Conservation (phyloP, 2,329 filamentous ascomycete species). For the Setomelanomma holmii region DNA sequence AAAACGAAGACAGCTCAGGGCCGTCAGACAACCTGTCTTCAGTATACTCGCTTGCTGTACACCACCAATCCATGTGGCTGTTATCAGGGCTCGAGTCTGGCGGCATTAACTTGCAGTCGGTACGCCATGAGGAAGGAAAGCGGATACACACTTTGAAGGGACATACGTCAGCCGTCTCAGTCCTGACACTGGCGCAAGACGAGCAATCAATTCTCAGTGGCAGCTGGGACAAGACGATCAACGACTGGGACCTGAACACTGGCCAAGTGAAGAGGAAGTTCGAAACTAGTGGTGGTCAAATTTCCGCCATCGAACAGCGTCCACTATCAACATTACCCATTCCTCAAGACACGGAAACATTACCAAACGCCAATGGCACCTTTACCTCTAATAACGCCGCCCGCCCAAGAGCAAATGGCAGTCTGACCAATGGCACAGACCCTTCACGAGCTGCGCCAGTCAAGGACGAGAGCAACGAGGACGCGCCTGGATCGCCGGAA, state of each 20-base stretch:
- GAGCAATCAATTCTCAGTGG: conserved; percentile 89
- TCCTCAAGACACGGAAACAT: conserved; percentile 72
- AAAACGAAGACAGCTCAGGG: conserved; percentile 81
- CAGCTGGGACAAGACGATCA: conserved; percentile 93
- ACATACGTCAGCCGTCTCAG: conserved; percentile 91
- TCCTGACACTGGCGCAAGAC: conserved; percentile 80
- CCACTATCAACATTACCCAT: conserved; percentile 78
- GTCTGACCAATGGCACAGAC: conserved; percentile 51
- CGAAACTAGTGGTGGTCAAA: conserved; percentile 79
- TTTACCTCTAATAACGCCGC: conserved; percentile 76
- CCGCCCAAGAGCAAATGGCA: conserved; percentile 64
- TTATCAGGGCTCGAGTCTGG: conserved; percentile 90
- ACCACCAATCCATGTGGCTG: conserved; percentile 89
- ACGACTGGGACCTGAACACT: conserved; percentile 94
- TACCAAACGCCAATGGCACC: conserved; percentile 64
- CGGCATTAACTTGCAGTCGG: conserved; percentile 89
- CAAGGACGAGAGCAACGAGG: conserved; percentile 56
- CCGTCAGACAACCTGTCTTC: conserved; percentile 73
- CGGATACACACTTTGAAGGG: conserved; percentile 80
- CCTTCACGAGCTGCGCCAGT: conserved; percentile 33
- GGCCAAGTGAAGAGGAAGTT: conserved; percentile 79
- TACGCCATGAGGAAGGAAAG: conserved; percentile 93
- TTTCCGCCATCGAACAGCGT: conserved; percentile 85
- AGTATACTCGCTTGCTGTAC: conserved; percentile 91
- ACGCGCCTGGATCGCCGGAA: conserved; percentile 69